Evolutionary conservation across 1,284 basidiomycete species (phyloP), one percentile per base, ranked within the genome.

Genomic region (Ganoderma multipileum): DNA sequence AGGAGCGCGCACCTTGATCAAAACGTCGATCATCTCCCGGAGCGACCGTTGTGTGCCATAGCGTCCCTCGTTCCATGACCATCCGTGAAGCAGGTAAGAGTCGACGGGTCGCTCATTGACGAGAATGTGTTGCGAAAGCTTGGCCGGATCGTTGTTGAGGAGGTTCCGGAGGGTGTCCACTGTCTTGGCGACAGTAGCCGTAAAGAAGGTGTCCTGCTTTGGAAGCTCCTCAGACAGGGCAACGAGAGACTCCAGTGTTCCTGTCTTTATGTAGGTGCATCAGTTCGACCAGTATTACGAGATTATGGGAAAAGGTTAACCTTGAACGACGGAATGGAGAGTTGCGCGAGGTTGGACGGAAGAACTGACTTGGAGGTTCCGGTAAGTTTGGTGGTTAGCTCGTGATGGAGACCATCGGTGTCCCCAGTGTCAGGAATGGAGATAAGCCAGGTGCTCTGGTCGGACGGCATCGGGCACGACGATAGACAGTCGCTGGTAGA

Each of bases 101-200:
- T 98, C 96, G 2, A 95, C 87, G 47, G 85, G 85, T 69, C 88
- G 85, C 77, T 98, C 96, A 75, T 98, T 93, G 28, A 99, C 91
- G 54, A 93, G 84, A 36, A 92, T 84, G 78, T 98, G 95, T 78
- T 96, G 94, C 26, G 87, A 83, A 42, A 98, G 87, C 79, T 95
- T 95, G 54, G 85, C 78, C 12, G 93, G 89, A 77, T 98, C 95
- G 75, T 98, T 96, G 78, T 96, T 96, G 65, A 97, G 83, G 65
- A 99, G 87, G 72, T 93, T 95, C 60, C 96, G 93, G 62, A 99
- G 87, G 0, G 96, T 97, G 77, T 99, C 98, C 68, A 99, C 95
- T 30, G 94, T 93, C 86, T 98, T 99, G 70, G 94, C 94, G 68
- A 97, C 93, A 14, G 91, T 90, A 28, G 88, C 84, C 3, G 95